Conservation (phyloP, 768 basidiomycete genomes). For the Dioszegia crocea region DNA sequence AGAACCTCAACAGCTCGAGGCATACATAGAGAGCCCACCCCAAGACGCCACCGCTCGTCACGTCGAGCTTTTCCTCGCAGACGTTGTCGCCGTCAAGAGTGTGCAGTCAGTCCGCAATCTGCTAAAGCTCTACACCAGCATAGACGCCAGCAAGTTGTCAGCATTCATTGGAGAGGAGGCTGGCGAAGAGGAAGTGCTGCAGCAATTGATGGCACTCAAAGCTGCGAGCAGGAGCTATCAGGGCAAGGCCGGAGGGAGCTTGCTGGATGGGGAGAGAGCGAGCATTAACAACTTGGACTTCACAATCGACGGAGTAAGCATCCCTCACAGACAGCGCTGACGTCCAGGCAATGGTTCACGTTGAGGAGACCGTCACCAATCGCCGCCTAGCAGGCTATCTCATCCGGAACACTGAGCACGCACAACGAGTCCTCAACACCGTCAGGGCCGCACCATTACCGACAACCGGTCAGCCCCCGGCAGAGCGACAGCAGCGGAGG, state of each 20-base stretch:
- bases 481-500: conserved; percentile 1
- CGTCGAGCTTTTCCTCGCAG: conserved; percentile 74
- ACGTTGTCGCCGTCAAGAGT: conserved; percentile 68
- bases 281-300: conserved; percentile 93
- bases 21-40: conserved; percentile 52
- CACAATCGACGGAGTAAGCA: conserved; percentile 79
- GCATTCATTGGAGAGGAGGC: conserved; percentile 67
- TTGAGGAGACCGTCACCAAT: conserved; percentile 89
- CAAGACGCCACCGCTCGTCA: conserved; percentile 79
- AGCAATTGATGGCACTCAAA: conserved; percentile 97
- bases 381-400: conserved; percentile 95
- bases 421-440: conserved; percentile 78
- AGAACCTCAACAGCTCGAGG: conserved; percentile 61
- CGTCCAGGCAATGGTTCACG: conserved; percentile 86
- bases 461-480: conserved; percentile 1
- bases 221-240: conserved; percentile 67
- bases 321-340: neutral
- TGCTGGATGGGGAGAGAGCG: conserved; percentile 80
- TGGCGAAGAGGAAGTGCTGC: conserved; percentile 89
- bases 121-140: conserved; percentile 89
- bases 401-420: conserved; percentile 86
- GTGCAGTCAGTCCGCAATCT: conserved; percentile 85
- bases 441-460: conserved; percentile 62
- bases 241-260: conserved; percentile 51
- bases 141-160: conserved; percentile 85